Evolutionary conservation across 1,284 basidiomycete genomes (phyloP), one percentile per base, ranked within the genome.

Genomic region (Irpex rosettiformis): DNA sequence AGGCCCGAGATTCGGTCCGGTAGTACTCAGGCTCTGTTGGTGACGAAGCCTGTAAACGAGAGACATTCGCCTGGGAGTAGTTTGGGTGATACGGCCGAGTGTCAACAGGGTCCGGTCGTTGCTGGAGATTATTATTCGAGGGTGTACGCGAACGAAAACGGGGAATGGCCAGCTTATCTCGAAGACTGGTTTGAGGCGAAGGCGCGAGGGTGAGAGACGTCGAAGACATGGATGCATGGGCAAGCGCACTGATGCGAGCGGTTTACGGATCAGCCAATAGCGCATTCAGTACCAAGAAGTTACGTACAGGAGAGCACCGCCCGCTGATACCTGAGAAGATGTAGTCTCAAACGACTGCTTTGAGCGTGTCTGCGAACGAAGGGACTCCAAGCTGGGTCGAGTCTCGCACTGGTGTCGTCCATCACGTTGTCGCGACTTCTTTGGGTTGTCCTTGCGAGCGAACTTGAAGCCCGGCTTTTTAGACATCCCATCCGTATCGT

Each of bases 381-480:
- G 69, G 10, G 87, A 91, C 52, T 91, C 88, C 52, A 71, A 73
- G 64, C 88, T 91, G 7, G 83, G 84, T 58, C 86, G 77, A 52
- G 75, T 67, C n/a, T 73, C 67, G 69, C 72, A 58, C 75, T 78
- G 22, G 77, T 69, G 59, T 78, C 69, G 43, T 59, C 48, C 48
- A 28, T 51, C 72, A 54, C 79, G 76, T 60, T 79, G 80, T 58
- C 84, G 78, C 29, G 68, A 69, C 57, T 73, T 74, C 62, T 77
- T 76, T 72, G 76, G 63, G 59, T 67, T 64, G 73, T 79, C 71
- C 13, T 67, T 65, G 61, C 66, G 75, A 43, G 65, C 56, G 40
- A 63, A 56, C 52, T 66, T 76, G 54, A 63, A 65, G 29, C 59
- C 62, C 16, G 56, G 66, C 61, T 68, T 68, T 58, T 67, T 67